A percentile compares a stretch with the other conserved stretches of the same genome.
These are phyloP conservation scores for Pichia kudriavzevii DNA, from an alignment of 1,139 yeast species.

Conservation along the genomic window DNA sequence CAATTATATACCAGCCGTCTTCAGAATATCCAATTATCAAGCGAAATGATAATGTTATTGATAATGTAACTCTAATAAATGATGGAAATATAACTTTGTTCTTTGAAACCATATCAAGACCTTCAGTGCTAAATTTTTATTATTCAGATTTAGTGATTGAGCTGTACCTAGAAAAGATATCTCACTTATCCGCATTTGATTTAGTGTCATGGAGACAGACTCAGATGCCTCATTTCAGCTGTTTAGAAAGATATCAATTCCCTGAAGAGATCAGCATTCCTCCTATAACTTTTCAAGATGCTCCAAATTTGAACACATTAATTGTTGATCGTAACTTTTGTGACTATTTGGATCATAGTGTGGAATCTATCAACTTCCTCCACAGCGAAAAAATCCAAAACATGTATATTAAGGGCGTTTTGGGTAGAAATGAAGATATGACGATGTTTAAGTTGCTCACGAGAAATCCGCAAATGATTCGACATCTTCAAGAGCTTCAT, in stretches of 20 bases:
- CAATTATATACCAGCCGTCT: slow-evolving; percentile 17
- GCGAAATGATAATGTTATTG: slow-evolving; percentile 4
- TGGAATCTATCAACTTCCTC: slow-evolving; percentile 22
- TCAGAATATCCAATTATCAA: slow-evolving; percentile 3
- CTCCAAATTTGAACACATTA: slow-evolving; percentile 21
- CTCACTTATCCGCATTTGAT: slow-evolving; percentile 14
- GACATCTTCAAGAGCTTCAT: slow-evolving; percentile 20
- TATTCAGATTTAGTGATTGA: slow-evolving; percentile 22
- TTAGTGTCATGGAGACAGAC: slow-evolving; percentile 20
- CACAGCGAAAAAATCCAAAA: slow-evolving; percentile 16
- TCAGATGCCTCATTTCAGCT: slow-evolving; percentile 13
- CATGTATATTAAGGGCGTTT: slow-evolving; percentile 20
- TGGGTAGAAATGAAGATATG: slow-evolving; percentile 27
- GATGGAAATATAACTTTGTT: slow-evolving; percentile 13
- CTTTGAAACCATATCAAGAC: slow-evolving; percentile 14
- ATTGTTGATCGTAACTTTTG: slow-evolving; percentile 25
- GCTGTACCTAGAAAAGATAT: slow-evolving; percentile 19
- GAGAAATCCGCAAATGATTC: slow-evolving; percentile 21
- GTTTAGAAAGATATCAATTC: slow-evolving; percentile 18
- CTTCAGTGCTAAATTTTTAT: slow-evolving; percentile 17
- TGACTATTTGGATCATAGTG: slow-evolving; percentile 16
- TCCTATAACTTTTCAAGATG: slow-evolving; percentile 21
- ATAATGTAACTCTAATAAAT: slow-evolving; percentile 17
- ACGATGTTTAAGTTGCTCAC: slow-evolving; percentile 24
- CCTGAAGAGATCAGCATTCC: slow-evolving; percentile 16